Conservation (phyloP, 2,329 filamentous ascomycete species). For the Aspergillus felis region DNA sequence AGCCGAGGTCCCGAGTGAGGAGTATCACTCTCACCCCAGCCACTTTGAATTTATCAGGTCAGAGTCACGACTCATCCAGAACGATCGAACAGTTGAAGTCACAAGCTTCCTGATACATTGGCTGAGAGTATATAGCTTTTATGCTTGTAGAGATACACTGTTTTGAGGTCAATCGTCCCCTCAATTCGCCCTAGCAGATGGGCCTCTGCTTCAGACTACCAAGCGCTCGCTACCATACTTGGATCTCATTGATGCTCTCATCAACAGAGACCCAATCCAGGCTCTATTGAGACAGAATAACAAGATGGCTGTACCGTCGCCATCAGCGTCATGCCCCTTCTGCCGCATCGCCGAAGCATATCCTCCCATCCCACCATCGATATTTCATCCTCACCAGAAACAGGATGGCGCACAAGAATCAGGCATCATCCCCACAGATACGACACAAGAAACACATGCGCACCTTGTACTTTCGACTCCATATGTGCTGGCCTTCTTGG, state of each 20-base stretch:
- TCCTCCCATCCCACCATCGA: slow-evolving; percentile 33
- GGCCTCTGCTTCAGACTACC: background rate
- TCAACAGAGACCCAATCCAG: background rate
- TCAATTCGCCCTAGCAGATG: background rate
- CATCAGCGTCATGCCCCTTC: slow-evolving; percentile 49
- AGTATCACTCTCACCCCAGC: background rate
- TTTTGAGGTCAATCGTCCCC: background rate
- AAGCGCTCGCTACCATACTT: background rate
- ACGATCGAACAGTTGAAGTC: background rate
- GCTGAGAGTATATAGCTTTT: background rate
- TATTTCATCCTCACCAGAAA: slow-evolving; percentile 14
- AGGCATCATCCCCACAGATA: slow-evolving; percentile 20
- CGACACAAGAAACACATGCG: slow-evolving; percentile 18
- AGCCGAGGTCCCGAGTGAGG: background rate
- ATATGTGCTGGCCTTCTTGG: slow-evolving; percentile 78
- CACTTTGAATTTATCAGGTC: background rate
- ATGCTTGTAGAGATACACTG: background rate
- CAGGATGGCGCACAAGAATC: background rate
- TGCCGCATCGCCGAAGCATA: slow-evolving; percentile 55
- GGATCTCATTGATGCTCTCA: background rate
- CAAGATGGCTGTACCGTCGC: slow-evolving; percentile 10
- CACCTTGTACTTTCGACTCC: slow-evolving; percentile 73
- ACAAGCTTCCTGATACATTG: background rate
- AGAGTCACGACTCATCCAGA: background rate
- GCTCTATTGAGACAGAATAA: background rate